phyloP scores from a whole-genome alignment of 331 rosid species.

The Rhamnella rubrinervis region DNA sequence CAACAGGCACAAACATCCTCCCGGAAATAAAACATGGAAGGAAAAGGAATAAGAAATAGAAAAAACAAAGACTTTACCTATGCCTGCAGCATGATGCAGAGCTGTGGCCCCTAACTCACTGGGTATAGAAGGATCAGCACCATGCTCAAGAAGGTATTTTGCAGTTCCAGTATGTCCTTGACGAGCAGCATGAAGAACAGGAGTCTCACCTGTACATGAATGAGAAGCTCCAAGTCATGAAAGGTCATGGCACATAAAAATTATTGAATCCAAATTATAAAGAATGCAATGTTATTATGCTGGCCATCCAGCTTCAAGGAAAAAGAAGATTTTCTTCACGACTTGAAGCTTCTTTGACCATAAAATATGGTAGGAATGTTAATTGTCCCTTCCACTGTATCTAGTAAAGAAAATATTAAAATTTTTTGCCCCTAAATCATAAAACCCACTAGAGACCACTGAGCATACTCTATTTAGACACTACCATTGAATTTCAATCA shows the following conservation, averaged over 20 bases:
- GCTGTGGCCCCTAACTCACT: conserved; percentile 86
- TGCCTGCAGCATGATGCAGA: conserved; percentile 86
- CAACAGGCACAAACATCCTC: not conserved
- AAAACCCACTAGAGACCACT: too few relatives aligned
- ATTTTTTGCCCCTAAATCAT: not conserved
- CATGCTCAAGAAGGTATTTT: conserved; percentile 59
- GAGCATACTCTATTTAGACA: not conserved
- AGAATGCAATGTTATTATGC: too few relatives aligned
- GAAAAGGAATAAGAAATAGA: not conserved
- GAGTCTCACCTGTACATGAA: conserved; percentile 68
- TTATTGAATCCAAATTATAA: too few relatives aligned
- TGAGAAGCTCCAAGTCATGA: not conserved
- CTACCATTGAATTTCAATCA: too few relatives aligned
- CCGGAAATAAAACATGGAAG: not conserved
- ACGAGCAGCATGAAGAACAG: conserved; percentile 91
- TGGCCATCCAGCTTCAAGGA: too few relatives aligned
- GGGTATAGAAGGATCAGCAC: conserved; percentile 65
- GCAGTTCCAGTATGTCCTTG: conserved; percentile 82
- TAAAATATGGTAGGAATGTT: too few relatives aligned
- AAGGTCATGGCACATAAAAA: too few relatives aligned
- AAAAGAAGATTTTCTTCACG: too few relatives aligned
- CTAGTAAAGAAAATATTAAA: not conserved
- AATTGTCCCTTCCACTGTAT: not conserved
- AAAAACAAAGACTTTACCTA: conserved; percentile 43
- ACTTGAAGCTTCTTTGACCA: too few relatives aligned